Evolutionary conservation across 495 filamentous ascomycete species (phyloP), one percentile per base, ranked within the genome.

Genomic region (Aspergillus nidulans): DNA sequence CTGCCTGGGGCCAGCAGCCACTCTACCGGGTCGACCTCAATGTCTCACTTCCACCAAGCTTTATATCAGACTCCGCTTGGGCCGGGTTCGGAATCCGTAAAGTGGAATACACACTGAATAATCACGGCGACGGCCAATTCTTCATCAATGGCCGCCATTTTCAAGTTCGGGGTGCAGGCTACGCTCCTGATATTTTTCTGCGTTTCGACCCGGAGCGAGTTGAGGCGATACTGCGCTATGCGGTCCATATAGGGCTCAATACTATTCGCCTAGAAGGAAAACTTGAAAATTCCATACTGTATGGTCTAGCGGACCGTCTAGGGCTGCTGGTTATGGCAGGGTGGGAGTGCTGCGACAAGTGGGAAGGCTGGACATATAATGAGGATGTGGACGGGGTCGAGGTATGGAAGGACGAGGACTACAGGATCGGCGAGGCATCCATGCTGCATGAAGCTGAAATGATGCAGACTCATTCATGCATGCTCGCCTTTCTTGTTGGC

Each of bases 341-440:
- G 0, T 87, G 83, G 83, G 83, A 86, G 50, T 87, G 84, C 59
- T 87, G 84, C 55, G 79, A 86, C 51, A 86, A 86, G 60, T 86
- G 83, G 84, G 83, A 86, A 55, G 81, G 73, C 0, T 86, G 83
- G 83, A 64, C 66, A 51, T 85, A 84, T 52, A 86, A 85, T 59
- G 63, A 79, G 8, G 78, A 86, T 30, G 62, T 77, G 9, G 56
- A 70, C 2, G 74, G 75, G 1, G 63, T 66, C 6, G 65, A 72
- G 10, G 30, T 34, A 44, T 86, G 82, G 81, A 66, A 49, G 0
- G 71, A 74, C 0, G 52, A 61, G 0, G 84, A 87, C 58, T 85
- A 86, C 60, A 47, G 43, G 1, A 77, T 73, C 16, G 84, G 81
- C 6, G 74, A 78, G 24, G 59, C 62, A 4, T 75, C 77, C 20